These are phyloP conservation scores for Monosporozyma aerobia DNA, from an alignment of 805 yeast species.

Conservation along the genomic window DNA sequence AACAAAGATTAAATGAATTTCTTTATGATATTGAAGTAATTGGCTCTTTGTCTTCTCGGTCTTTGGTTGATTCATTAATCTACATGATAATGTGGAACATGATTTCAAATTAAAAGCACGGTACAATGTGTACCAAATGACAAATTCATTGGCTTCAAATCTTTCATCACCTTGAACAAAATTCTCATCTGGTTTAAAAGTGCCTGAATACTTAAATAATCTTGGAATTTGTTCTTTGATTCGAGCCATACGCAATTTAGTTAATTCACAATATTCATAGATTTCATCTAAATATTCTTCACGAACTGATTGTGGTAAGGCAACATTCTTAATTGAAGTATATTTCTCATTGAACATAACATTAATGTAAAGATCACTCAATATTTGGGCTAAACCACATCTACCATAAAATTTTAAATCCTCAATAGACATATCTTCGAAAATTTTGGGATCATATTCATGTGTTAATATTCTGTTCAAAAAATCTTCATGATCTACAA, in stretches of 20 bases:
- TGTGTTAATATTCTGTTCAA: slow-evolving; percentile 2
- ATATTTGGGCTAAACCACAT: slow-evolving; percentile 11
- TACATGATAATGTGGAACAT: slow-evolving; percentile 8
- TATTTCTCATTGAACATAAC: slow-evolving; percentile 20
- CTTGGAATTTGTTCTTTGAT: slow-evolving; percentile 13
- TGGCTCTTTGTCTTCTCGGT: slow-evolving; percentile 4
- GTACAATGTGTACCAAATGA: slow-evolving; percentile 6
- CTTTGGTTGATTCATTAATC: slow-evolving; percentile 9
- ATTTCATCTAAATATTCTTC: slow-evolving; percentile 15
- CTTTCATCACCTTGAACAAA: slow-evolving; percentile 2
- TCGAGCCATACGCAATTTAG: slow-evolving; percentile 9
- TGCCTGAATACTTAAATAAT: slow-evolving; percentile 11
- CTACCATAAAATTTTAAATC: slow-evolving; percentile 16
- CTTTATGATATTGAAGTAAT: slow-evolving; percentile 1
- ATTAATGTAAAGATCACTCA: slow-evolving; percentile 14
- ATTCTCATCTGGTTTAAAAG: neutral
- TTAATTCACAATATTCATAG: slow-evolving; percentile 9
- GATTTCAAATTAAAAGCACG: slow-evolving; percentile 8
- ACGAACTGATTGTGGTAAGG: slow-evolving; percentile 15
- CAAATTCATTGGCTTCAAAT: slow-evolving; percentile 7
- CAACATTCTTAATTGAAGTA: slow-evolving; percentile 21
- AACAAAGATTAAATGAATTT: slow-evolving; percentile 9
- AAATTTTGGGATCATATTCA: neutral
- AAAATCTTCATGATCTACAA: slow-evolving; percentile 16
- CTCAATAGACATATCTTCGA: slow-evolving; percentile 11